phyloP scores from a whole-genome alignment of 2,329 filamentous ascomycete genomes.

The Microdochium paspali region DNA sequence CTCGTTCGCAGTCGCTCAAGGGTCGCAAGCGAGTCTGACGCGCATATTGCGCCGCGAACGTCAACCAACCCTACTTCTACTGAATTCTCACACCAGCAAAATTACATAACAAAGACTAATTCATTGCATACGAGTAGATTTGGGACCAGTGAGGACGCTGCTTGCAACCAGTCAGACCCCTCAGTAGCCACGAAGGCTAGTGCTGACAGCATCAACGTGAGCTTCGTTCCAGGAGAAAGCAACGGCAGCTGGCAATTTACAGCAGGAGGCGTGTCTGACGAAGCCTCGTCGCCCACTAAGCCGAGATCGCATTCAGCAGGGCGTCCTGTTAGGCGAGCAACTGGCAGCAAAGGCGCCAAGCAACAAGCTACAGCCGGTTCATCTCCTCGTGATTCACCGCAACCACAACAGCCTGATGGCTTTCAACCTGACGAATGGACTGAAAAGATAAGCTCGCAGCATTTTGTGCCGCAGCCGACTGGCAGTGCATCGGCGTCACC shows the following conservation, averaged over 20 bases:
- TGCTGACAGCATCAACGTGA: conserved; percentile 53
- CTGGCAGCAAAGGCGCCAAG: conserved; percentile 21
- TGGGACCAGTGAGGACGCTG: conserved; percentile 1
- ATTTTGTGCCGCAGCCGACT: conserved; percentile 38
- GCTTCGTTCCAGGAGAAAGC: conserved; percentile 42
- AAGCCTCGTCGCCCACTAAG: conserved; percentile 19
- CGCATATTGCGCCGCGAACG: neutral
- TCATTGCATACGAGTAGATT: neutral
- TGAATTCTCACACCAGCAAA: neutral
- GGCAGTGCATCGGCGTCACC: conserved; percentile 31
- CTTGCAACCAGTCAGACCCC: conserved; percentile 3
- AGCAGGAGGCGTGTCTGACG: conserved; percentile 29
- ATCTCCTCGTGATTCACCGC: neutral
- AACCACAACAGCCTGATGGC: conserved; percentile 8
- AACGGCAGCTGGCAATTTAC: conserved; percentile 39
- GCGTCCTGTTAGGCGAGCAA: conserved; percentile 27
- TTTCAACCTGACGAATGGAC: conserved; percentile 47
- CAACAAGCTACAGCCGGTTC: neutral
- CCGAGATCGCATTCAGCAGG: conserved; percentile 28
- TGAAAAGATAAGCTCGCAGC: conserved; percentile 42
- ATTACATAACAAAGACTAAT: neutral
- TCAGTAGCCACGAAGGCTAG: conserved; percentile 29
- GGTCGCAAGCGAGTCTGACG: neutral
- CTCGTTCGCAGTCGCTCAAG: conserved; percentile 20
- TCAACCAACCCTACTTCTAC: neutral